Base-by-base conservation (phyloP, 805 yeast species). In the Hemisphaericaspora nanyangensis region DNA sequence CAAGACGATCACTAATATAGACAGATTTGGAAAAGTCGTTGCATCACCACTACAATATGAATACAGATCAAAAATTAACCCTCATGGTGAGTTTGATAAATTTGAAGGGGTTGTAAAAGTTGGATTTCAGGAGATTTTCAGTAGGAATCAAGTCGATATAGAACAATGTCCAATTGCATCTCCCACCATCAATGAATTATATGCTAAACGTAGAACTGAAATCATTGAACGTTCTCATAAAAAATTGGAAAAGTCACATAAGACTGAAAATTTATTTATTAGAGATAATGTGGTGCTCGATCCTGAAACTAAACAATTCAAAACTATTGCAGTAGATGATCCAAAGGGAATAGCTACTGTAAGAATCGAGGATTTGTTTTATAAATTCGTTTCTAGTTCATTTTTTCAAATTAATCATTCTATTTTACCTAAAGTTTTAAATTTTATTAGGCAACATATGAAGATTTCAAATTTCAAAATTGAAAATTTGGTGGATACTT, bases 11-110 rank as follows among this genome's bases (percentile, higher is more conserved):
- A 24, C 25, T 3, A 17, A 25, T 13, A 29, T 37, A 3, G 36
- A 41, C 3, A 17, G 10, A 19, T 50, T 65, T 38, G 68, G 68
- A 2, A 12, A 22, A 1, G 63, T 65, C 5, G 37, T 49, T 5
- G 62, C 55, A 10, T 63, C 71, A 2, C 72, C 73, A 3, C 46
- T 56, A 50, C 65, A 67, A 42, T 65, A 55, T 37, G 52, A 58
- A 7, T 69, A 69, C 43, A 45, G 74, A 37, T 61, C 70, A 3
- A 69, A 69, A 35, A 44, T 69, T 13, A 68, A 73, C 0, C 74
- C 74, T 4, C 74, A 68, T 42, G 26, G 47, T 6, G 29, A 50
- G n/a, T 43, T 49, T 4, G 18, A 7, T 16, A 5, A 19, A 15
- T 6, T 15, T 5, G 10, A n/a, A 7, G n/a, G 16, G 10, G 7